Percentiles rank a stretch among this genome's conserved stretches.
These are phyloP conservation scores for Coniophora puteana DNA, from an alignment of 1,284 basidiomycete species.

Conservation along the genomic window DNA sequence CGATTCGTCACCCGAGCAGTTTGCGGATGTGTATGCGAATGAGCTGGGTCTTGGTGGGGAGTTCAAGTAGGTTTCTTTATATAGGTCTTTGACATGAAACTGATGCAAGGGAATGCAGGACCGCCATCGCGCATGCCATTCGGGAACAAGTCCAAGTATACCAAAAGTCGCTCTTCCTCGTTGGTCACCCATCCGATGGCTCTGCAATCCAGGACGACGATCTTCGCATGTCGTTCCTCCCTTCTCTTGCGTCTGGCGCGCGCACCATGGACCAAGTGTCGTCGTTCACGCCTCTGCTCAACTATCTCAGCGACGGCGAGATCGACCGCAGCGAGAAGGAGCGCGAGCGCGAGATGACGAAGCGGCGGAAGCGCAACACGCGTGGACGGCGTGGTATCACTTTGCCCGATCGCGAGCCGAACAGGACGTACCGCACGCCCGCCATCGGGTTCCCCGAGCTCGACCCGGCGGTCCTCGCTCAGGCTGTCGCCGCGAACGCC, in stretches of 20 bases:
- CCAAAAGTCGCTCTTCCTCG: slow-evolving; percentile 89
- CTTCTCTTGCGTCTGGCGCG: slow-evolving; percentile 67
- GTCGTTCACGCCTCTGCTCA: slow-evolving; percentile 85
- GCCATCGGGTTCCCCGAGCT: slow-evolving; percentile 81
- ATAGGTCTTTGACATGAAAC: slow-evolving; percentile 1
- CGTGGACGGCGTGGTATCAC: slow-evolving; percentile 87
- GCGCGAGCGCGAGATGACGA: slow-evolving; percentile 86
- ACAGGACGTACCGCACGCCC: slow-evolving; percentile 87
- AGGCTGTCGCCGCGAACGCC: slow-evolving; percentile 58
- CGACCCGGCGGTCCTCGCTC: slow-evolving; percentile 62
- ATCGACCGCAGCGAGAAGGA: slow-evolving; percentile 89
- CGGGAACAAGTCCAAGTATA: slow-evolving; percentile 93
- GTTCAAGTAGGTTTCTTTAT: slow-evolving; percentile 66
- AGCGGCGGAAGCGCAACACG: slow-evolving; percentile 84
- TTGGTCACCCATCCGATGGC: slow-evolving; percentile 85
- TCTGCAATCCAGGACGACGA: slow-evolving; percentile 87
- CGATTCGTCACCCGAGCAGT: slow-evolving; percentile 84
- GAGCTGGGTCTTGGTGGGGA: slow-evolving; percentile 93
- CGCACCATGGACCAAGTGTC: slow-evolving; percentile 74
- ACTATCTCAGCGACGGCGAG: slow-evolving; percentile 86
- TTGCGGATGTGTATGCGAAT: slow-evolving; percentile 83
- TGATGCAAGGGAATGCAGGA: slow-evolving; percentile 50
- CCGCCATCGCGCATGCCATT: slow-evolving; percentile 93
- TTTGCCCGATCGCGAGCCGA: slow-evolving; percentile 90
- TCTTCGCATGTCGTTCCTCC: slow-evolving; percentile 85